Evolutionary conservation across 2,329 filamentous ascomycete species (phyloP).

Genomic region (Aspergillus ochraceoroseus): DNA sequence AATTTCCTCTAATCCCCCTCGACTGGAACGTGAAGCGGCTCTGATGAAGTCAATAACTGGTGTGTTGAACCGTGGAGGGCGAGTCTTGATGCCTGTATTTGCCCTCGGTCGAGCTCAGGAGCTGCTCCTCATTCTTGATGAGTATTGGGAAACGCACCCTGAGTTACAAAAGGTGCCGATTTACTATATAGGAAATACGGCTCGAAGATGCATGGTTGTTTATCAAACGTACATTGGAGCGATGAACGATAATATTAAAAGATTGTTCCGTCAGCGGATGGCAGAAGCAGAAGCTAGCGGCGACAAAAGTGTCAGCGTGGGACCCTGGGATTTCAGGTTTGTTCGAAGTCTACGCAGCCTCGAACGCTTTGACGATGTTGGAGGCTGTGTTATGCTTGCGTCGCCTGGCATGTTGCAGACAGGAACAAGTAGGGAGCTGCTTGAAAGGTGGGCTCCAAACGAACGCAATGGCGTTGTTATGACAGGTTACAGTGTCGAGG

Average conservation of each 20-base stretch:
- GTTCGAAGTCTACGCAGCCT: slow-evolving; percentile 88
- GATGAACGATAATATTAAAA: slow-evolving; percentile 99
- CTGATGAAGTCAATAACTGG: slow-evolving; percentile 94
- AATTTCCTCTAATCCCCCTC: slow-evolving; percentile 86
- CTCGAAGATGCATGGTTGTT: slow-evolving; percentile 94
- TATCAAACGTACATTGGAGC: slow-evolving; percentile 97
- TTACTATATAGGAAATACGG: slow-evolving; percentile 94
- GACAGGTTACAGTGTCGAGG: slow-evolving; percentile 96
- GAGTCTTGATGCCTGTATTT: slow-evolving; percentile 92
- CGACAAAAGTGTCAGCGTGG: slow-evolving; percentile 62
- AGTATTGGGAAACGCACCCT: slow-evolving; percentile 88
- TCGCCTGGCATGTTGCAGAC: slow-evolving; percentile 98
- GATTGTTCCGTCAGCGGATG: slow-evolving; percentile 87
- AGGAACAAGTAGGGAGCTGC: slow-evolving; percentile 82
- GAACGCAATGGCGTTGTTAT: slow-evolving; percentile 98
- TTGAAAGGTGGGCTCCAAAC: slow-evolving; percentile 94
- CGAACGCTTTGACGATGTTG: slow-evolving; percentile 92
- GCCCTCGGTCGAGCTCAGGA: slow-evolving; percentile 92
- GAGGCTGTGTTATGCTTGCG: slow-evolving; percentile 93
- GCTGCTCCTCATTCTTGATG: slow-evolving; percentile 86
- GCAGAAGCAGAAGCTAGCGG: slow-evolving; percentile 80
- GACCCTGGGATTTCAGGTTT: slow-evolving; percentile 95
- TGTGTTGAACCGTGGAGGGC: slow-evolving; percentile 83
- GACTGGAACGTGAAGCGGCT: slow-evolving; percentile 82
- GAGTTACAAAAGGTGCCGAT: slow-evolving; percentile 90